Conservation (phyloP, 1,139 yeast genomes). For the Pneumocystis jirovecii region DNA sequence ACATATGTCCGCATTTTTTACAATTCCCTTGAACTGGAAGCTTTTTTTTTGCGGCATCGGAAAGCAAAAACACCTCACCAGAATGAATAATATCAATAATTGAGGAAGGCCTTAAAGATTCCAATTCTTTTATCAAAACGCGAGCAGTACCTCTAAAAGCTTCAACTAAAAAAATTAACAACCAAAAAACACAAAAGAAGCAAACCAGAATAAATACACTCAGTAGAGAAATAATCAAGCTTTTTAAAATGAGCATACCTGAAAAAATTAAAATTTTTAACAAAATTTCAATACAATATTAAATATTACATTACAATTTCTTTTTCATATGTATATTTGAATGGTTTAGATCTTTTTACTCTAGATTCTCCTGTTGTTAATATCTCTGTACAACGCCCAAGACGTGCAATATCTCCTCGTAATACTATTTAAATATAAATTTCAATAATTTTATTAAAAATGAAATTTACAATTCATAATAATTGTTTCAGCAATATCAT, state of each 20-base stretch:
- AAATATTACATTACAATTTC: constrained; percentile 56
- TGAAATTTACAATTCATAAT: constrained; percentile 46
- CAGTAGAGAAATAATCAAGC: constrained; percentile 90
- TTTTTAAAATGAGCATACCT: constrained; percentile 86
- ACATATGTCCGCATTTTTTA: constrained; percentile 79
- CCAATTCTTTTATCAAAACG: constrained; percentile 75
- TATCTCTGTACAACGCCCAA: constrained; percentile 80
- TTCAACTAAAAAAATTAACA: constrained; percentile 39
- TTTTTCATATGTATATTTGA: constrained; percentile 90
- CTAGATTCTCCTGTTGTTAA: constrained; percentile 51
- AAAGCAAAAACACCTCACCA: constrained; percentile 62
- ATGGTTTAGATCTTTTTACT: constrained; percentile 77
- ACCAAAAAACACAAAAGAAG: background rate
- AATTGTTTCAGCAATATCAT: constrained; percentile 97
- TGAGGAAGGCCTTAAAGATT: constrained; percentile 80
- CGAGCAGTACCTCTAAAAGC: constrained; percentile 97
- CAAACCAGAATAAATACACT: constrained; percentile 67
- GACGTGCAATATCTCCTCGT: constrained; percentile 89
- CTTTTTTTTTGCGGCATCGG: constrained; percentile 35
- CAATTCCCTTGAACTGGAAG: constrained; percentile 31
- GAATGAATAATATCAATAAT: constrained; percentile 87
- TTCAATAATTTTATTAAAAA: constrained; percentile 20
- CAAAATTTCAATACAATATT: background rate
- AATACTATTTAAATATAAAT: constrained; percentile 21
- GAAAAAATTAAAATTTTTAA: background rate